Conservation (phyloP, 2,329 filamentous ascomycete species). For the Rutstroemia sp. region DNA sequence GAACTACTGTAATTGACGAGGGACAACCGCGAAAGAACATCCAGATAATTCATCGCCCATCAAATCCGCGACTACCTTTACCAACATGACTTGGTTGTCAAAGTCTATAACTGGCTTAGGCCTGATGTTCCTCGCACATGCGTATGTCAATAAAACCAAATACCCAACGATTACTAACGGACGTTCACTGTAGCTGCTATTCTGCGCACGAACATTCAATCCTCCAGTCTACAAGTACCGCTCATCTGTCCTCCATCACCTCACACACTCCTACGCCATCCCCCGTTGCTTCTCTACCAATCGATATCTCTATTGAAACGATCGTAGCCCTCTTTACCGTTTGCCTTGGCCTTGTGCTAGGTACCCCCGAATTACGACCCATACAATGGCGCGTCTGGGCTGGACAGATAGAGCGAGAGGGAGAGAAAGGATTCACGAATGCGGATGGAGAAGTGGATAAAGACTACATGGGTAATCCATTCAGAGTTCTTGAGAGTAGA, state of each 20-base stretch:
- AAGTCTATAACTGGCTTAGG: constrained; percentile 66
- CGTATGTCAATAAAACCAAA: constrained; percentile 50
- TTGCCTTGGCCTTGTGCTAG: constrained; percentile 74
- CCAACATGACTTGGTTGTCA: constrained; percentile 63
- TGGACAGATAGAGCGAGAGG: constrained; percentile 75
- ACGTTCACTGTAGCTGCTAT: constrained; percentile 64
- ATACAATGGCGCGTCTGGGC: constrained; percentile 80
- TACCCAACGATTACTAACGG: neutral
- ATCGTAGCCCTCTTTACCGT: constrained; percentile 72
- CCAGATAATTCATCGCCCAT: too few species aligned
- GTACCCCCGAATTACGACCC: constrained; percentile 71
- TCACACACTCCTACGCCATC: constrained; percentile 35
- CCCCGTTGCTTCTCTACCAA: constrained; percentile 50
- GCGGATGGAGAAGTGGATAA: constrained; percentile 59
- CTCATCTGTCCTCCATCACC: constrained; percentile 38
- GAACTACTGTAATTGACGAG: too few species aligned
- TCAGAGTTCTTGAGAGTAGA: constrained; percentile 68
- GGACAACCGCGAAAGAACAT: too few species aligned
- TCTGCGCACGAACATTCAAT: constrained; percentile 89
- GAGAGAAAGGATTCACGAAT: constrained; percentile 49
- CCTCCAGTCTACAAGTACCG: constrained; percentile 53
- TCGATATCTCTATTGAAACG: constrained; percentile 85
- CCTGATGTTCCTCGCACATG: constrained; percentile 72
- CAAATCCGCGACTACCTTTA: too few species aligned
- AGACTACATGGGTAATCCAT: constrained; percentile 71